A percentile compares a stretch with the other conserved stretches of the same genome.
These are phyloP conservation scores for Termitomyces sp. DNA, from an alignment of 768 basidiomycete genomes.

Conservation along the genomic window DNA sequence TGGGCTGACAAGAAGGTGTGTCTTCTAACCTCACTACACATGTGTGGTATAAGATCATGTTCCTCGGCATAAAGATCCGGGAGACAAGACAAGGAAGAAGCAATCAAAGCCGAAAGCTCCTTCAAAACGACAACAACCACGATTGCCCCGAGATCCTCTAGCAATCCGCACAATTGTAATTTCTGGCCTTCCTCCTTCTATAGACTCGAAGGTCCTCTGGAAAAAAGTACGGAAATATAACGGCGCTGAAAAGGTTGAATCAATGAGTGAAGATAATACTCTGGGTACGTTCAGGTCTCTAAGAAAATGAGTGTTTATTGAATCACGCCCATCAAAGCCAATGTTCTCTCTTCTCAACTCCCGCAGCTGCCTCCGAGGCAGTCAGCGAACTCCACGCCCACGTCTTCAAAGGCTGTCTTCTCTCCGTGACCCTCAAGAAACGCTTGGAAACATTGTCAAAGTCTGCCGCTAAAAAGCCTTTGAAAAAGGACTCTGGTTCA, in stretches of 20 bases:
- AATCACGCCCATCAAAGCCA: conserved; percentile 36
- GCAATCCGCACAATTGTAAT: conserved; percentile 79
- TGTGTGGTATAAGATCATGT: not conserved
- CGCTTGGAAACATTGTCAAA: conserved; percentile 66
- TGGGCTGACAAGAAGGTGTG: conserved; percentile 80
- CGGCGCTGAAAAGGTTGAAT: conserved; percentile 68
- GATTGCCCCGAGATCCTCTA: conserved; percentile 56
- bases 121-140: conserved; percentile 26
- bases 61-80: conserved; percentile 39
- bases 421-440: conserved; percentile 88
- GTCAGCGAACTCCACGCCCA: conserved; percentile 84
- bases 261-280: conserved; percentile 37
- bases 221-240: conserved; percentile 80
- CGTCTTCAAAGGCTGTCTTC: conserved; percentile 81
- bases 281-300: conserved; percentile 34
- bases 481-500: conserved; percentile 14
- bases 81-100: conserved; percentile 27
- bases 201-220: conserved; percentile 70
- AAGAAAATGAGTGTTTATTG: not conserved
- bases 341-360: conserved; percentile 69
- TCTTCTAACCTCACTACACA: not conserved
- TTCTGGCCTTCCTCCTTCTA: conserved; percentile 59
- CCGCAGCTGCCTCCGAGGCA: conserved; percentile 63
- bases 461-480: conserved; percentile 23
- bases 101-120: conserved; percentile 34